Evolutionary conservation across 495 filamentous ascomycete genomes (phyloP).

Genomic region (Penicillium coffeae): DNA sequence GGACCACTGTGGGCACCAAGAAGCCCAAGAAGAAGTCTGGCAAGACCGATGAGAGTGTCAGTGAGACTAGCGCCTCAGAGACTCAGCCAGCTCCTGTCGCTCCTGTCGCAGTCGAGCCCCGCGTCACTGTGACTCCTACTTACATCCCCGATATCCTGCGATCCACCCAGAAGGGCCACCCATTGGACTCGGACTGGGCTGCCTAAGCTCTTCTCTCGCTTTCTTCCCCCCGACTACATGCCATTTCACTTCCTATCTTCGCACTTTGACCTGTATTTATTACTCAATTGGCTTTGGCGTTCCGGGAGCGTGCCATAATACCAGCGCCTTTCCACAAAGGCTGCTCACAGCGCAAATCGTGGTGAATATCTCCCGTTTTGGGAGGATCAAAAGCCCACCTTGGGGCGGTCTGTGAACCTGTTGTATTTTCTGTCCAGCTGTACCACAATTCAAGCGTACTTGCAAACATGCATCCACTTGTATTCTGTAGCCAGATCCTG

Average conservation of each 20-base stretch:
- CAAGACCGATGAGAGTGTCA: slow-evolving; percentile 41
- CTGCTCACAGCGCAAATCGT: slow-evolving; percentile 16
- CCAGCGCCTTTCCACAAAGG: slow-evolving; percentile 16
- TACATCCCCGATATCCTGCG: slow-evolving; percentile 42
- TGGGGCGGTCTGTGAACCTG: slow-evolving; percentile 11
- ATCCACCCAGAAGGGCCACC: slow-evolving; percentile 45
- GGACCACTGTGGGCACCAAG: slow-evolving; percentile 76
- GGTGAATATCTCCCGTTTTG: slow-evolving; percentile 2
- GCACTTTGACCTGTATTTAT: slow-evolving; percentile 32
- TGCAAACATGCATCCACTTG: slow-evolving; percentile 2
- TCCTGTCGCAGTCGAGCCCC: slow-evolving; percentile 34
- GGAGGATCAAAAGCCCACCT: slow-evolving; percentile 10
- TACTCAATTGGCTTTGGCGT: slow-evolving; percentile 38
- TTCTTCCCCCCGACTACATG: slow-evolving; percentile 5
- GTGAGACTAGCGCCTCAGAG: slow-evolving; percentile 40
- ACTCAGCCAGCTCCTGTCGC: slow-evolving; percentile 28
- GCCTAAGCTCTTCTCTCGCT: slow-evolving; percentile 28
- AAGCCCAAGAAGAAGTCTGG: slow-evolving; percentile 50
- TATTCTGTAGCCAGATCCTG: neutral
- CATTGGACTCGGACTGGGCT: slow-evolving; percentile 58
- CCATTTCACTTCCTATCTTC: slow-evolving; percentile 8
- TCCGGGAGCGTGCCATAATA: slow-evolving; percentile 32
- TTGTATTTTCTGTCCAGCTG: slow-evolving; percentile 9
- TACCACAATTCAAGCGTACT: slow-evolving; percentile 17
- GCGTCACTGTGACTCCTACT: slow-evolving; percentile 40